A percentile compares a stretch with the other conserved stretches of the same genome.
These are phyloP conservation scores for Salix arbutifolia DNA, from an alignment of 345 rosid genomes.

Conservation along the genomic window DNA sequence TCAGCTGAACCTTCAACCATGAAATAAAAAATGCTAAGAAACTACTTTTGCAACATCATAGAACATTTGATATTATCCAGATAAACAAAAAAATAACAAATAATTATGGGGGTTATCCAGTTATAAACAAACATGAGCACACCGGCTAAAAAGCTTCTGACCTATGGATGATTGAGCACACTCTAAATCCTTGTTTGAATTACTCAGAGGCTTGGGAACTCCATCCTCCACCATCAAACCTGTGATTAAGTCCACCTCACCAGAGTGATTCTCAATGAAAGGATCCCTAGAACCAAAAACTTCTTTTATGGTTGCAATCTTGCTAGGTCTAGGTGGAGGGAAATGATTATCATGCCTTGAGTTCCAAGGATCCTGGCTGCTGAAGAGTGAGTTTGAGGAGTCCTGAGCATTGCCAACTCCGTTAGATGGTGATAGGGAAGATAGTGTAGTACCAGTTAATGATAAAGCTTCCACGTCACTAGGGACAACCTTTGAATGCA, in stretches of 20 bases:
- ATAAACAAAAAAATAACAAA: not conserved
- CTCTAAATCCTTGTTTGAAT: conserved; percentile 37
- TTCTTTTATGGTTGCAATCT: conserved; percentile 42
- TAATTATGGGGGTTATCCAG: not conserved
- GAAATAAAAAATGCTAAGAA: conserved; percentile 11
- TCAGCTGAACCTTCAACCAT: conserved; percentile 38
- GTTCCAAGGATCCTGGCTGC: conserved; percentile 69
- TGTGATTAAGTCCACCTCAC: conserved; percentile 22
- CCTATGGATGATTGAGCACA: conserved; percentile 39
- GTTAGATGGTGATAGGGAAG: conserved; percentile 22
- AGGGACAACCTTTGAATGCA: conserved; percentile 28
- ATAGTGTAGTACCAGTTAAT: conserved; percentile 13
- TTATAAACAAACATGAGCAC: not conserved
- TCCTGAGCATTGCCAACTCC: conserved; percentile 35
- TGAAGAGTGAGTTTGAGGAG: conserved; percentile 55
- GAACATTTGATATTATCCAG: not conserved
- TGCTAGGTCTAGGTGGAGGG: conserved; percentile 59
- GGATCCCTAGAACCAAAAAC: conserved; percentile 35
- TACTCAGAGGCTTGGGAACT: conserved; percentile 21
- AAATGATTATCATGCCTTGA: conserved; percentile 41
- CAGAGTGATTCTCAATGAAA: conserved; percentile 30
- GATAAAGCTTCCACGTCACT: conserved; percentile 27
- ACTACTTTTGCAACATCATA: not conserved
- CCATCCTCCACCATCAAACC: conserved; percentile 31
- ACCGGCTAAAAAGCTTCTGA: conserved; percentile 13